A percentile compares a stretch with the other conserved stretches of the same genome.
Evolutionary conservation across 2,329 filamentous ascomycete genomes (phyloP).

Genomic region (Thelonectria olida): DNA sequence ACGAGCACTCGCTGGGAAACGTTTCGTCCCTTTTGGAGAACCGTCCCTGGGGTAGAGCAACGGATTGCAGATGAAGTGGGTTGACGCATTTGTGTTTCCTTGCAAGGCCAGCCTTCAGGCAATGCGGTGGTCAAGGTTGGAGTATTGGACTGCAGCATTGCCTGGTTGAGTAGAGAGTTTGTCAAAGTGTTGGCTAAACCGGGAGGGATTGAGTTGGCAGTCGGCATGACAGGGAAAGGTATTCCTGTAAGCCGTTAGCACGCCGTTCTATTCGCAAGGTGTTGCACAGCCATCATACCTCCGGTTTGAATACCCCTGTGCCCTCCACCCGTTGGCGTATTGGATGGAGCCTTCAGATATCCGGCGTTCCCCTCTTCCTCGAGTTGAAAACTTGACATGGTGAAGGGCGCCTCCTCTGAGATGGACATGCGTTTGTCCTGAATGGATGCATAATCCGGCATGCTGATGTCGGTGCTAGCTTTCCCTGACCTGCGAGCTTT

Average conservation of each 20-base stretch:
- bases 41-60: conserved; percentile 18
- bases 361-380: conserved; percentile 40
- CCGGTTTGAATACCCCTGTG: conserved; percentile 20
- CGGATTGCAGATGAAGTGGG: conserved; percentile 27
- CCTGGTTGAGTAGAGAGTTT: conserved; percentile 59
- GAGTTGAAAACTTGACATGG: conserved; percentile 41
- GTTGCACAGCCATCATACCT: conserved; percentile 21
- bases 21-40: conserved; percentile 49
- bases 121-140: conserved; percentile 43
- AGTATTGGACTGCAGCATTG: conserved; percentile 48
- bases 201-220: conserved; percentile 32
- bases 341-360: conserved; percentile 51
- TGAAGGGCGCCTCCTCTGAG: conserved; percentile 17
- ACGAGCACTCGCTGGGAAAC: conserved; percentile 51
- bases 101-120: conserved; percentile 54
- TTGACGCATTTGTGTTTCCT: conserved; percentile 50
- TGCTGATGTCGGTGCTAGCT: conserved; percentile 51
- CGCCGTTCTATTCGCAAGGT: neutral
- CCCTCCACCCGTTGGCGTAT: conserved; percentile 50
- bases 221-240: conserved; percentile 30
- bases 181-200: conserved; percentile 56
- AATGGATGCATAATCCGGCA: conserved; percentile 50
- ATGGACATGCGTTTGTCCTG: conserved; percentile 16
- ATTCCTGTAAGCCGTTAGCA: conserved; percentile 17
- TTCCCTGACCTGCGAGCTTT: conserved; percentile 31